Percentiles rank a stretch among this genome's conserved stretches.
Conservation (phyloP, 2,329 filamentous ascomycete genomes). For the Rosellinia necatrix region DNA sequence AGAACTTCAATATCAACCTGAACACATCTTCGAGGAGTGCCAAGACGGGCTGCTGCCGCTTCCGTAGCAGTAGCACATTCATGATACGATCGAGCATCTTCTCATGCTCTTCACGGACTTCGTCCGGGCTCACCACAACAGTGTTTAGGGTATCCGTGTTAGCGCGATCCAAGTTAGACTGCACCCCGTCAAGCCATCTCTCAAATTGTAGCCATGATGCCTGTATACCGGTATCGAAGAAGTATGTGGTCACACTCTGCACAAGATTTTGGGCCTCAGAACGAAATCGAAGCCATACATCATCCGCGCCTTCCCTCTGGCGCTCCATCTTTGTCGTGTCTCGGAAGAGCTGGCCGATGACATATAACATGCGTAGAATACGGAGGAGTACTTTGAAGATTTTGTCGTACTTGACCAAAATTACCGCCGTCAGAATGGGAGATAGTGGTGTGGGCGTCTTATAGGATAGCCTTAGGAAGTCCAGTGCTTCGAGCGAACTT, state of each 20-base stretch:
- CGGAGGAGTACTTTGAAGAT: constrained; percentile 82
- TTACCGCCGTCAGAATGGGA: constrained; percentile 71
- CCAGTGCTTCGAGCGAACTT: constrained; percentile 82
- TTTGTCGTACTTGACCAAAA: constrained; percentile 80
- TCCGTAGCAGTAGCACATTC: constrained; percentile 72
- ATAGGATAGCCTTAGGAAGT: constrained; percentile 89
- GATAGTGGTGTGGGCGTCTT: constrained; percentile 73
- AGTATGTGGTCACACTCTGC: constrained; percentile 72
- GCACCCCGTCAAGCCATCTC: constrained; percentile 64
- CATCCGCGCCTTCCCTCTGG: constrained; percentile 45
- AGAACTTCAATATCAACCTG: constrained; percentile 70
- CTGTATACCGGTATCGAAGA: constrained; percentile 77
- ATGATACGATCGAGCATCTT: constrained; percentile 75
- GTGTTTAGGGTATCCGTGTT: constrained; percentile 35
- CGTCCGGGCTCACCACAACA: constrained; percentile 62
- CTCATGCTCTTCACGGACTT: constrained; percentile 72
- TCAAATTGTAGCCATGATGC: constrained; percentile 76
- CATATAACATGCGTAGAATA: constrained; percentile 77
- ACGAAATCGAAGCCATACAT: constrained; percentile 63
- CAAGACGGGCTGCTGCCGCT: constrained; percentile 74
- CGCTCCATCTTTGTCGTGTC: constrained; percentile 53
- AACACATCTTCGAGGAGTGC: constrained; percentile 79
- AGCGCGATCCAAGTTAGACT: constrained; percentile 57
- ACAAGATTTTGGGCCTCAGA: constrained; percentile 83
- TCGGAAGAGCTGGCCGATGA: constrained; percentile 68